Conservation (phyloP, 225 moss, liverwort and hornwort species). For the Pseudoscleropodium purum region DNA sequence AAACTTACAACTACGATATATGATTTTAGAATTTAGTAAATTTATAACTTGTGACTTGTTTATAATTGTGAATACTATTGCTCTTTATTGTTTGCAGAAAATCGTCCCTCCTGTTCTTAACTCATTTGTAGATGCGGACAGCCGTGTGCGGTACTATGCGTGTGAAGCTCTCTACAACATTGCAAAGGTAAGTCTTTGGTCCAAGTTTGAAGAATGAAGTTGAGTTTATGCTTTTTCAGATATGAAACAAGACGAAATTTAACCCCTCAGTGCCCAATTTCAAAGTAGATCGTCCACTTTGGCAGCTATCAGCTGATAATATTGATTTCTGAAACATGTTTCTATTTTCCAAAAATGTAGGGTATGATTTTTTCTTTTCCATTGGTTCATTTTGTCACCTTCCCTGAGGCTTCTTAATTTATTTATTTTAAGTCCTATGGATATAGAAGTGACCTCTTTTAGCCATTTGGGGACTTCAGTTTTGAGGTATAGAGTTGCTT, state of each 20-base stretch:
- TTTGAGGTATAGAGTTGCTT: not conserved
- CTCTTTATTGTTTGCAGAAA: slow-evolving; percentile 27
- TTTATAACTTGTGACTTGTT: not conserved
- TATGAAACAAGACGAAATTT: not conserved
- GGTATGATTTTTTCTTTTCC: not conserved
- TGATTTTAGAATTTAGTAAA: not conserved
- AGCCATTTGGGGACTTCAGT: not conserved
- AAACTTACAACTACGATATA: not conserved
- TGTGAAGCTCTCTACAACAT: slow-evolving; percentile 66
- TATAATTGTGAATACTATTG: not conserved
- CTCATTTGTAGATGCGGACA: slow-evolving; percentile 52
- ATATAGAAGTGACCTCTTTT: not conserved
- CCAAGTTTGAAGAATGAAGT: not conserved
- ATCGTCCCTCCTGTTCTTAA: slow-evolving; percentile 57
- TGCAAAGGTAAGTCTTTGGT: slow-evolving; percentile 31
- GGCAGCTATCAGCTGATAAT: not conserved
- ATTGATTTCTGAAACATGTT: not conserved
- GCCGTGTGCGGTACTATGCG: slow-evolving; percentile 60
- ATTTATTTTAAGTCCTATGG: not conserved
- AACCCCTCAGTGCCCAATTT: not conserved
- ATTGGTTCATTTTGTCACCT: not conserved
- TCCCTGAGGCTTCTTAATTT: not conserved
- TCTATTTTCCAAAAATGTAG: not conserved
- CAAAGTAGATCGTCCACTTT: not conserved
- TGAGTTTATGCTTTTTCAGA: not conserved